Evolutionary conservation across 306 rosid species (phyloP).

Genomic region (Malus asiatica): DNA sequence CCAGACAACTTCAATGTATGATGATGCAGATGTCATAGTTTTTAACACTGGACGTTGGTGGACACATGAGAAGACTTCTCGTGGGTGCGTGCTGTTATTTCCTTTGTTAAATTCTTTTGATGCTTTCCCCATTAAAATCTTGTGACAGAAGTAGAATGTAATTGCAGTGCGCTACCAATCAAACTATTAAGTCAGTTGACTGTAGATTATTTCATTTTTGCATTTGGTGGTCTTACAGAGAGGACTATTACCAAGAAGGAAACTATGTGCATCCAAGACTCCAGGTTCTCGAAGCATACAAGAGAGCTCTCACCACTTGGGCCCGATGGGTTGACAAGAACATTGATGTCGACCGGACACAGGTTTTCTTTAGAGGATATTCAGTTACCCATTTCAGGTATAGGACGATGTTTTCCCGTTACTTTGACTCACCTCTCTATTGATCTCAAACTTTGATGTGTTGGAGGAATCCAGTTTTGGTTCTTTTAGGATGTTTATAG

Average conservation of each 20-base stretch:
- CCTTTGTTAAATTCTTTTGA: conserved; percentile 3
- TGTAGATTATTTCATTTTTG: conserved; percentile 4
- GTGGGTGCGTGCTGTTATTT: conserved; percentile 48
- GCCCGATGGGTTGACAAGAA: conserved; percentile 65
- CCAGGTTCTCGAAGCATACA: conserved; percentile 70
- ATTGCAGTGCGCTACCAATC: neutral
- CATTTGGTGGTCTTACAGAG: conserved; percentile 40
- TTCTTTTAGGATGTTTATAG: neutral
- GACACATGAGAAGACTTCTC: conserved; percentile 94
- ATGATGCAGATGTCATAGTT: conserved; percentile 74
- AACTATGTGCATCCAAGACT: conserved; percentile 63
- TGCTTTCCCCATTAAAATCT: neutral
- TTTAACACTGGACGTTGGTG: conserved; percentile 99
- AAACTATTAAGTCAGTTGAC: neutral
- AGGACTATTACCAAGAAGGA: conserved; percentile 96
- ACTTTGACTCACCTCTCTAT: neutral
- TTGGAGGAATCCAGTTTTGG: neutral
- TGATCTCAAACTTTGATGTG: neutral
- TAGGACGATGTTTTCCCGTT: neutral
- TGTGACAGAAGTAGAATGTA: neutral
- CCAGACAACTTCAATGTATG: conserved; percentile 48
- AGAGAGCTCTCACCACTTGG: conserved; percentile 86
- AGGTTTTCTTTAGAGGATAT: conserved; percentile 85
- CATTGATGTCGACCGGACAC: conserved; percentile 56
- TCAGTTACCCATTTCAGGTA: conserved; percentile 92